Evolutionary conservation across 169 alveolate genomes (phyloP).

Genomic region (Eimeria maxima): DNA sequence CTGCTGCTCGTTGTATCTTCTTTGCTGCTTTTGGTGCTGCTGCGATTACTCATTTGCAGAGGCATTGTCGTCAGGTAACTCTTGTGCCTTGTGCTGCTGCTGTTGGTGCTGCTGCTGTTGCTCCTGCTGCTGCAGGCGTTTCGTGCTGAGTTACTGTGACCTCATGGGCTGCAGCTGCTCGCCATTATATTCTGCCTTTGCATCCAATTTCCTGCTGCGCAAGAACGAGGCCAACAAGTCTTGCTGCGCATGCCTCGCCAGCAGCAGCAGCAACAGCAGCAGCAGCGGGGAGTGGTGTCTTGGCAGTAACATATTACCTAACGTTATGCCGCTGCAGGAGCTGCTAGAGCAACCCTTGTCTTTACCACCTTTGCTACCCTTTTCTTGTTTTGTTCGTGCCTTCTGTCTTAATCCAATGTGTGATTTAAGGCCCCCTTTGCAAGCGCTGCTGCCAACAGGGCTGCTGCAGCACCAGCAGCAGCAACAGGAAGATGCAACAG

Average conservation of each 20-base stretch:
- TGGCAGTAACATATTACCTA: conserved; percentile 10
- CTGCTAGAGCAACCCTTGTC: conserved; percentile 23
- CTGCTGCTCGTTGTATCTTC: too few relatives aligned
- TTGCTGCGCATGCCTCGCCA: neutral
- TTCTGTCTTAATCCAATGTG: conserved; percentile 9
- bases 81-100: too few relatives aligned
- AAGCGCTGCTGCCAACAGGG: neutral
- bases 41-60: too few relatives aligned
- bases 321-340: conserved; percentile 48
- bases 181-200: neutral
- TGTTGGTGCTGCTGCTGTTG: too few relatives aligned
- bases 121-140: too few relatives aligned
- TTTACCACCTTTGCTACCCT: conserved; percentile 34
- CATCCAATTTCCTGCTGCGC: neutral
- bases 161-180: neutral
- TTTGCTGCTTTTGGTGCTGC: too few relatives aligned
- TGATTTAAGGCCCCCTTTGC: neutral
- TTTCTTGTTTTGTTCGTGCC: neutral
- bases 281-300: conserved; percentile 38
- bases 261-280: conserved; percentile 36
- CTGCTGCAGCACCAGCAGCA: neutral
- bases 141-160: too few relatives aligned
- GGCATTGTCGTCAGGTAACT: too few relatives aligned
- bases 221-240: neutral
- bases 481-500: neutral